Evolutionary conservation across 768 basidiomycete genomes (phyloP).

Genomic region (Mycena pura): DNA sequence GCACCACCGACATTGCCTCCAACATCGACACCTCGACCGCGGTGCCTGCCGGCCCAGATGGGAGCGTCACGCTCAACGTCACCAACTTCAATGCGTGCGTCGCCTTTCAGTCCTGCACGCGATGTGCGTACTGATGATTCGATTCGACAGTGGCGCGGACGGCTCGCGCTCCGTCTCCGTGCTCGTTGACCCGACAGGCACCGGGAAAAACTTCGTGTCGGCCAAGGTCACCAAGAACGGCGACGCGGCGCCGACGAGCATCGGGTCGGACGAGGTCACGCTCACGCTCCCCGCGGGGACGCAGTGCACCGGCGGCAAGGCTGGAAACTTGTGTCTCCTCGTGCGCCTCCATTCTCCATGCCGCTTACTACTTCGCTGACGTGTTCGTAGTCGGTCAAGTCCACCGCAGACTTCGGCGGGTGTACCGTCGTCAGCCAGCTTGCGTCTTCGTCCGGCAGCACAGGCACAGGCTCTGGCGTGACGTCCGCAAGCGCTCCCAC

Average conservation of each 20-base stretch:
- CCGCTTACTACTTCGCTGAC: background rate
- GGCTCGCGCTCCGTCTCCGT: constrained; percentile 21
- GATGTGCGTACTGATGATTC: background rate
- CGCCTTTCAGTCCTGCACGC: background rate
- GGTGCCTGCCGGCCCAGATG: constrained; percentile 12
- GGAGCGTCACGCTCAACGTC: constrained; percentile 15
- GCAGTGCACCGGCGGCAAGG: constrained; percentile 39
- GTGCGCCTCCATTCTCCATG: background rate
- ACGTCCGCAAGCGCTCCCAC: background rate
- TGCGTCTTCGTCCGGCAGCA: background rate
- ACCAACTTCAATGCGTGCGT: constrained; percentile 24
- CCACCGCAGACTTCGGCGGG: constrained; percentile 19
- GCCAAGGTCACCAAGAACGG: constrained; percentile 20
- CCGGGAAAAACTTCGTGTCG: constrained; percentile 14
- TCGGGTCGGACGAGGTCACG: constrained; percentile 30
- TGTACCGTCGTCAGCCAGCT: constrained; percentile 19
- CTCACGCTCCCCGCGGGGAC: constrained; percentile 39
- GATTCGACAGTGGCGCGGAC: constrained; percentile 11
- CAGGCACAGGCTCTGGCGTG: background rate
- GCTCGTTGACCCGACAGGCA: constrained; percentile 15
- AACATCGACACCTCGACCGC: constrained; percentile 12
- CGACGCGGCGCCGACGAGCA: background rate
- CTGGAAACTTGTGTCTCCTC: constrained; percentile 37
- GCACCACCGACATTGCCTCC: constrained; percentile 17
- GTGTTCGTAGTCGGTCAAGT: constrained; percentile 23